Conservation (phyloP, 2,329 filamentous ascomycete genomes). For the Cladosporium oxysporum region DNA sequence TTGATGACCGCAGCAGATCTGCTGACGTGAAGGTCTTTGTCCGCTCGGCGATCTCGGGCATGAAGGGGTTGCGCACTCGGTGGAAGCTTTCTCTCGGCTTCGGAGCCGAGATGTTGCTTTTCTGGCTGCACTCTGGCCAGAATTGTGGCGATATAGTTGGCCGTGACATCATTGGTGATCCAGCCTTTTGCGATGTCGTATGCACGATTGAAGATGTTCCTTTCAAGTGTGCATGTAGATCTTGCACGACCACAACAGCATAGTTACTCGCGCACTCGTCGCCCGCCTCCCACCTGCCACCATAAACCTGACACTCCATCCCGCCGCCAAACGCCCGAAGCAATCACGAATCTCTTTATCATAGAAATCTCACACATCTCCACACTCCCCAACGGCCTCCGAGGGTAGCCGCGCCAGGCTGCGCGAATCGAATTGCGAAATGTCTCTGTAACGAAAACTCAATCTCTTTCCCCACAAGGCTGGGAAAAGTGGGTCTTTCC, state of each 20-base stretch:
- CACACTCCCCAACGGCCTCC: background rate
- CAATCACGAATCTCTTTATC: background rate
- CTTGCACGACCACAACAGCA: background rate
- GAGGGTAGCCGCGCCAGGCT: slow-evolving; percentile 8
- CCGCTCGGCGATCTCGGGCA: background rate
- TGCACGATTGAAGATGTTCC: background rate
- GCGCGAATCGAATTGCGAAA: background rate
- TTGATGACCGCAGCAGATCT: background rate
- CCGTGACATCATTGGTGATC: background rate
- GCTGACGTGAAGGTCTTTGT: background rate
- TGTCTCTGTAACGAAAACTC: slow-evolving; percentile 8
- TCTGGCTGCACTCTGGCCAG: background rate
- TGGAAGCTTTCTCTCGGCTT: background rate
- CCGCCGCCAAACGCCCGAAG: background rate
- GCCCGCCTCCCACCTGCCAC: background rate
- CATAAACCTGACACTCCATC: background rate
- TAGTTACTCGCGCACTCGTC: background rate
- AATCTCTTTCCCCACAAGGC: slow-evolving; percentile 11
- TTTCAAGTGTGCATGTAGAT: background rate
- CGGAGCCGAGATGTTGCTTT: background rate
- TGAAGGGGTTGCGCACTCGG: background rate
- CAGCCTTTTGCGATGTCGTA: background rate
- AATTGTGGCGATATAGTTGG: background rate
- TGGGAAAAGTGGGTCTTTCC: background rate
- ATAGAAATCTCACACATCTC: background rate